Evolutionary conservation across 371 early-diverging fungal species (phyloP).

Genomic region (Syncephalastrum racemosum): DNA sequence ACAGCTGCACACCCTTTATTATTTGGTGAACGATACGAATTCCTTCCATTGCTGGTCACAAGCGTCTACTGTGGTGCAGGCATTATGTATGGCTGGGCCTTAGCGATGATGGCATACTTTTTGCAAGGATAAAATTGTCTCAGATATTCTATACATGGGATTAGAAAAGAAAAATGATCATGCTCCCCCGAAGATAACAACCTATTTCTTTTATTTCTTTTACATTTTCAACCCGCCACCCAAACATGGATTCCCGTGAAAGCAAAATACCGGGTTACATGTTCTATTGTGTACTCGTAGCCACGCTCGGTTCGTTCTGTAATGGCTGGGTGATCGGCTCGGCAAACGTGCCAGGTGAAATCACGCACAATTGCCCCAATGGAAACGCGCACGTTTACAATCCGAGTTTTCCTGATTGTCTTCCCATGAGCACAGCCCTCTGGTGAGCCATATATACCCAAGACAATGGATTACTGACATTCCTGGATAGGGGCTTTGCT

Average conservation of each 20-base stretch:
- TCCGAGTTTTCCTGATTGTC: slow-evolving; percentile 27
- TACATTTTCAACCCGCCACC: neutral
- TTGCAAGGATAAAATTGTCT: slow-evolving; percentile 16
- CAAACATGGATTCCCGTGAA: slow-evolving; percentile 42
- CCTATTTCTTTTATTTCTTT: neutral
- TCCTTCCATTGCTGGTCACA: slow-evolving; percentile 81
- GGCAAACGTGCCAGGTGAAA: slow-evolving; percentile 42
- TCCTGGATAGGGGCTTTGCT: slow-evolving; percentile 51
- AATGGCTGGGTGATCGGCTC: slow-evolving; percentile 49
- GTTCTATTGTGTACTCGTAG: slow-evolving; percentile 40
- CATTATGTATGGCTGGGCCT: slow-evolving; percentile 73
- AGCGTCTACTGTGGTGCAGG: slow-evolving; percentile 82
- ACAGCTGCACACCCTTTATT: slow-evolving; percentile 54
- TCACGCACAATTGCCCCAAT: slow-evolving; percentile 29
- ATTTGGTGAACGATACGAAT: slow-evolving; percentile 62
- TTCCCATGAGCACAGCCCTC: slow-evolving; percentile 24
- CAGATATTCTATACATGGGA: slow-evolving; percentile 8
- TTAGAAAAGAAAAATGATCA: too few relatives aligned
- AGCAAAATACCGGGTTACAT: slow-evolving; percentile 38
- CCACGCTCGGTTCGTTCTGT: slow-evolving; percentile 36
- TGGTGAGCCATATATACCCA: slow-evolving; percentile 8
- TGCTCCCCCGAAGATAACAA: too few relatives aligned
- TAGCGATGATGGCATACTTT: slow-evolving; percentile 29
- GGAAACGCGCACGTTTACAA: slow-evolving; percentile 26
- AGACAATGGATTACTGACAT: neutral